Base-by-base conservation (phyloP, 441 rosid species). In the Biscutella auriculata region DNA sequence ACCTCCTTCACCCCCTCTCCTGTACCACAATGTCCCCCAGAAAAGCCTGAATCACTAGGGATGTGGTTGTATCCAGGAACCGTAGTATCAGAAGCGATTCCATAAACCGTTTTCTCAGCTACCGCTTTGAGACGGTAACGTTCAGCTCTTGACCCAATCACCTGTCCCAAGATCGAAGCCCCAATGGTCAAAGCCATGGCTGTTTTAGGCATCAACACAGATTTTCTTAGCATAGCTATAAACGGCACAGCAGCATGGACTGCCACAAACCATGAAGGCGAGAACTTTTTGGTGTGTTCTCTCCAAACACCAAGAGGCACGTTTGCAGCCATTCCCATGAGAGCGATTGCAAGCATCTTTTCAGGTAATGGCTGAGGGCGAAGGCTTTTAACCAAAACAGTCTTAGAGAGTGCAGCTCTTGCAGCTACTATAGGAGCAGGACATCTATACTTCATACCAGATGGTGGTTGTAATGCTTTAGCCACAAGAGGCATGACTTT, bases 171-270 rank as follows among this genome's bases (percentile, higher is more conserved):
- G 41, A 88, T 83, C 0, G 96, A 85, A 55, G 96, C 92, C 25
- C 80, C 87, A 13, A 85, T 80, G 5, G 96, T 88, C 61, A 85
- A 62, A 8, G 82, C 95, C 92, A 88, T 88, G 7, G 96, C 96
- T 34, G 89, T 52, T 61, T 88, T 88, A 0, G 92, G 95, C 86
- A 85, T 85, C 75, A 79, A 6, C 0, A 83, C 85, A 3, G 96
- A 83, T 65, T 88, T 88, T 74, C 96, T 72, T 11, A 85, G 85
- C 89, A 88, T 83, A 12, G 95, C 95, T 50, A 85, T 83, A 57
- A 88, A 88, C 7, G 89, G 96, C 35, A 88, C 95, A 23, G 92
- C 94, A 13, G 96, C 94, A 61, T 85, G 94, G 50, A 88, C 76
- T 0, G 94, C 94, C n/a, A 73, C 75, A 80, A 88, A 83, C 96